Evolutionary conservation across 306 rosid genomes (phyloP).

Genomic region (Sechiopsis laciniata): DNA sequence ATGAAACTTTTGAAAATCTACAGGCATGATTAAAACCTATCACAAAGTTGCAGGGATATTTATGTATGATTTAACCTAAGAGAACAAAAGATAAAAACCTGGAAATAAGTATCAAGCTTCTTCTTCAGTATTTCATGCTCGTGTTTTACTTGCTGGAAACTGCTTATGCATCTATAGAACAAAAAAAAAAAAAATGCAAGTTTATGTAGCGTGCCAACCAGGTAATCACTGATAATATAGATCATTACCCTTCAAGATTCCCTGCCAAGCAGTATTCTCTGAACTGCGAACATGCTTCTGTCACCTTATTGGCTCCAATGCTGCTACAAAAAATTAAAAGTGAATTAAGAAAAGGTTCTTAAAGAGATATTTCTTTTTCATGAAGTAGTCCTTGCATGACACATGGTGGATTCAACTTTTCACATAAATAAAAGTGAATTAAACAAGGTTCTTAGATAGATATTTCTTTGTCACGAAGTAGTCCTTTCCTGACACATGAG

Average conservation of each 20-base stretch:
- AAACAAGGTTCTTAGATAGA: too few species aligned
- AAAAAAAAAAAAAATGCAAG: conserved; percentile 16
- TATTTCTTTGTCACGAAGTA: neutral
- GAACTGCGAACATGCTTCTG: conserved; percentile 47
- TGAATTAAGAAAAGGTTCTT: conserved; percentile 10
- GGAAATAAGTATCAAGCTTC: conserved; percentile 58
- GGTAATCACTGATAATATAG: neutral
- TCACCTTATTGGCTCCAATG: conserved; percentile 79
- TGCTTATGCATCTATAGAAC: conserved; percentile 46
- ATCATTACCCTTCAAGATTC: conserved; percentile 53
- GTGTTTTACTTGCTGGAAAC: conserved; percentile 52
- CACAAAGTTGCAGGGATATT: too few species aligned
- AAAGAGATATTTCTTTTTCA: neutral
- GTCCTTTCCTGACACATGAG: conserved; percentile 7
- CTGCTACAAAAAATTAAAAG: conserved; percentile 28
- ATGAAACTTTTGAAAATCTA: neutral
- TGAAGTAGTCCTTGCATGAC: conserved; percentile 6
- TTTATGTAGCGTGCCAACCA: neutral
- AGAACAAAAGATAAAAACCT: conserved; percentile 30
- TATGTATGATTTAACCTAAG: neutral
- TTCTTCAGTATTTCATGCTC: conserved; percentile 54
- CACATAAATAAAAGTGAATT: neutral
- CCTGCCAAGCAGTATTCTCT: conserved; percentile 53
- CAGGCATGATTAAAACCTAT: too few species aligned
- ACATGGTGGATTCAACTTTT: conserved; percentile 16